Evolutionary conservation across 106 monocot species (phyloP), one percentile per base, ranked within the genome.

Genomic region (Dendrobium catenatum): DNA sequence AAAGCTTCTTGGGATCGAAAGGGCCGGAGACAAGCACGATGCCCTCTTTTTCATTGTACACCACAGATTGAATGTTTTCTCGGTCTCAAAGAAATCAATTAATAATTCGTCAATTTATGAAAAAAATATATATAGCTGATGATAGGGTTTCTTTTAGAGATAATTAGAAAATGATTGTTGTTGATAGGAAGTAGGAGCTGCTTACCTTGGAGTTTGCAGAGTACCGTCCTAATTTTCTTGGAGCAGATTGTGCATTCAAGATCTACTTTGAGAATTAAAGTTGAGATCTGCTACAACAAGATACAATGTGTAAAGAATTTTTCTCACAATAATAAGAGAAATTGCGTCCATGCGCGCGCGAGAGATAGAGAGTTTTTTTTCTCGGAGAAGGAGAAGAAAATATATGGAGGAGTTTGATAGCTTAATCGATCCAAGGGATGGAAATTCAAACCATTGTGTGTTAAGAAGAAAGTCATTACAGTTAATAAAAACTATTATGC

Each of bases 41-140:
- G 80, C 75, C 81, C 47, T 78, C 78, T 86, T 86, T 86, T 84
- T 88, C 88, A 55, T 91, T 82, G 82, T 83, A 91, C 10, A 22
- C 79, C 72, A 88, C 85, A 15, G 75, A 17, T 11, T 84, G 76
- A 44, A 91, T 91, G 13, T 73, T 42, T 33, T 42, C 73, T 19
- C 41, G 73, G 41, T 73, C 73, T 73, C 6, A 17, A 16, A 59
- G 58, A 59, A 59, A 59, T 59, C 4, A 16, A 59, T 26, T 26
- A 26, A 26, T 26, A 26, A 26, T 26, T 26, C 26, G 26, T 26
- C 26, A 26, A 26, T 26, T 26, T 26, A 26, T 26, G 26, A 26
- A 26, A 26, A 26, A 26, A 26, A 26, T 26, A 26, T 26, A 26
- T 26, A 26, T 26, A 26, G 26, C 26, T 26, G 26, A 26, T 26